Conservation (phyloP, 495 filamentous ascomycete species). For the Copromyces sp. region DNA sequence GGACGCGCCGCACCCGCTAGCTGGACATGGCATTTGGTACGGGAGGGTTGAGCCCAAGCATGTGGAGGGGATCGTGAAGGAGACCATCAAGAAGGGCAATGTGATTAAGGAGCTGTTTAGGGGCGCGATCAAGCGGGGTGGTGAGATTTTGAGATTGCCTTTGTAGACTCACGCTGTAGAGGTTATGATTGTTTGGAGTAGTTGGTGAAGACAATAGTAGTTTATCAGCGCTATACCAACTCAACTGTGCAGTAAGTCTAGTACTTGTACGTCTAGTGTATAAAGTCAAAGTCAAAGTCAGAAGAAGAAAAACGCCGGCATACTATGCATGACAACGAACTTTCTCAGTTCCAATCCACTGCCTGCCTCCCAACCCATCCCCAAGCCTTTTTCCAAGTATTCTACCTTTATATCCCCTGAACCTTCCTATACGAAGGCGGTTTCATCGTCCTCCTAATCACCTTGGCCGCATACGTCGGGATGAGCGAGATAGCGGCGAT, state of each 20-base stretch:
- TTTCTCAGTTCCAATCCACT: slow-evolving; percentile 9
- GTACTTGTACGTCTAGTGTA: not conserved
- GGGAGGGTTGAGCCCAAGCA: slow-evolving; percentile 77
- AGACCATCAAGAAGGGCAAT: slow-evolving; percentile 64
- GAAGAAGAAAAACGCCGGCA: not conserved
- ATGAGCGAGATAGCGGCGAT: slow-evolving; percentile 69
- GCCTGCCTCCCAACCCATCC: not conserved
- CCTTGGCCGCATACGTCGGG: slow-evolving; percentile 78
- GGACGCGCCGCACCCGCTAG: slow-evolving; percentile 44
- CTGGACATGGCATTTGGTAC: slow-evolving; percentile 87
- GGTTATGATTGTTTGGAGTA: not conserved
- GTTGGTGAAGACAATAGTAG: not conserved
- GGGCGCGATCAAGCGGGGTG: slow-evolving; percentile 44
- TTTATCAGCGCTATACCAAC: not conserved
- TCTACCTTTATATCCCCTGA: slow-evolving; percentile 42
- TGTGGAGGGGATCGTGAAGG: slow-evolving; percentile 74
- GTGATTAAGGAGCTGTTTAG: slow-evolving; percentile 70
- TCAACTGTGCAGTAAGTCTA: not conserved
- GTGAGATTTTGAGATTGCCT: slow-evolving; percentile 33
- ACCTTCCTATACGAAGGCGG: slow-evolving; percentile 97
- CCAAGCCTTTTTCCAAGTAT: not conserved
- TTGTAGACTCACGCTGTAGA: not conserved
- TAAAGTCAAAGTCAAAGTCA: not conserved
- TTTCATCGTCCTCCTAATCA: slow-evolving; percentile 70
- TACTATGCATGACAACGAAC: not conserved